Conservation (phyloP, 495 filamentous ascomycete species). For the Pyrenula massariospora region DNA sequence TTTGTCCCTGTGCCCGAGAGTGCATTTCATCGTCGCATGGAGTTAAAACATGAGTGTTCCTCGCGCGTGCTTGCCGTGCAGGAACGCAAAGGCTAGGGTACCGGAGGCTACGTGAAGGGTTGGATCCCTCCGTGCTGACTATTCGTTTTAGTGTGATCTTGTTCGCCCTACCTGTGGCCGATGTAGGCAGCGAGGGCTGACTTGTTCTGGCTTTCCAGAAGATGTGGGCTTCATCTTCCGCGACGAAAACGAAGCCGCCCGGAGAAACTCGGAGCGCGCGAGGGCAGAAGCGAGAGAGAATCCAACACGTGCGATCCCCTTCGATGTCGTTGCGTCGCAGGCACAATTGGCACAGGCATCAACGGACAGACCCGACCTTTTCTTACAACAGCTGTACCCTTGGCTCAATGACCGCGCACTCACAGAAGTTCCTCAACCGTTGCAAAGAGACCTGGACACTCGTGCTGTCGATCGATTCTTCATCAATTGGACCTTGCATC, state of each 20-base stretch:
- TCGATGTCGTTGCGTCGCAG: neutral
- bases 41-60: neutral
- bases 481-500: neutral
- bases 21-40: too few relatives aligned
- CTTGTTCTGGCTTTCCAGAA: neutral
- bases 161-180: neutral
- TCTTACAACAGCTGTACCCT: neutral
- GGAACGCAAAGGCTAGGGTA: neutral
- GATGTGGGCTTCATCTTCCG: neutral
- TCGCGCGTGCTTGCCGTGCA: neutral
- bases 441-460: neutral
- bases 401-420: neutral
- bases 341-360: neutral
- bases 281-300: neutral
- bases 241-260: neutral
- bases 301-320: neutral
- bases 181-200: neutral
- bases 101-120: too few relatives aligned
- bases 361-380: neutral
- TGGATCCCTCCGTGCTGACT: neutral
- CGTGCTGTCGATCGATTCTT: neutral
- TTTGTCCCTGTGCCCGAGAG: too few relatives aligned
- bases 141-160: neutral
- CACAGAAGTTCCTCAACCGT: neutral
- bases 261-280: neutral